Evolutionary conservation across 1,284 basidiomycete species (phyloP).

Genomic region (Irpex sp.): DNA sequence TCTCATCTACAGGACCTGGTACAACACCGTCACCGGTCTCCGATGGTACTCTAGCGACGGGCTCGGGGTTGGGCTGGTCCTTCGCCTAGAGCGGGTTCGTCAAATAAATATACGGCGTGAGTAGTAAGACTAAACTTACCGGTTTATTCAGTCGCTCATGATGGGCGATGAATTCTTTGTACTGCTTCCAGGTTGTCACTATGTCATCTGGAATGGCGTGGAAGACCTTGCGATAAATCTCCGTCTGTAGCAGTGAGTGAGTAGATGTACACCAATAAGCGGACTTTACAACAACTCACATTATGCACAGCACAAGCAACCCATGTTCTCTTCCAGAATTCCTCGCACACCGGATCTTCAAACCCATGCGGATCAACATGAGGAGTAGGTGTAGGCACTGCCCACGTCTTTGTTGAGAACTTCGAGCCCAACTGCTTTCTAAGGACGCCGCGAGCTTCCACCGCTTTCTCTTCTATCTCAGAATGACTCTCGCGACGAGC

Average conservation of each 20-base stretch:
- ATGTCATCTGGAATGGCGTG: slow-evolving; percentile 88
- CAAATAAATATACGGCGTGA: neutral
- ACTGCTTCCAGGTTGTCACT: slow-evolving; percentile 92
- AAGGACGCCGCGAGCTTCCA: slow-evolving; percentile 45
- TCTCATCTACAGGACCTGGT: slow-evolving; percentile 23
- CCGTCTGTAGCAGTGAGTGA: slow-evolving; percentile 54
- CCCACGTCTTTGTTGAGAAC: slow-evolving; percentile 51
- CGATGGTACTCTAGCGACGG: slow-evolving; percentile 53
- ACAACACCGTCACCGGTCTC: slow-evolving; percentile 48
- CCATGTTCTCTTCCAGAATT: slow-evolving; percentile 90
- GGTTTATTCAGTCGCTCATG: slow-evolving; percentile 74
- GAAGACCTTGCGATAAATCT: slow-evolving; percentile 92
- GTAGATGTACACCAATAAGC: slow-evolving; percentile 11
- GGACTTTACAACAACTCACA: slow-evolving; percentile 43
- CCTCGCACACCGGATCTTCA: slow-evolving; percentile 82
- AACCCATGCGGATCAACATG: slow-evolving; percentile 75
- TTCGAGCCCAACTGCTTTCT: slow-evolving; percentile 57
- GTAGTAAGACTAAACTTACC: slow-evolving; percentile 34
- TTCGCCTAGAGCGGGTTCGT: slow-evolving; percentile 35
- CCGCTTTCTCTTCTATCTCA: slow-evolving; percentile 50
- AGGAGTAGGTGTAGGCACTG: slow-evolving; percentile 65
- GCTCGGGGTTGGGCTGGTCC: slow-evolving; percentile 39
- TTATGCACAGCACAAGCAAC: slow-evolving; percentile 81
- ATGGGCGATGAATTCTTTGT: slow-evolving; percentile 79
- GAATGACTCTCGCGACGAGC: slow-evolving; percentile 43